A percentile compares a stretch with the other conserved stretches of the same genome.
These are phyloP conservation scores for Brassica nigra DNA, from an alignment of 345 rosid species.

Conservation along the genomic window DNA sequence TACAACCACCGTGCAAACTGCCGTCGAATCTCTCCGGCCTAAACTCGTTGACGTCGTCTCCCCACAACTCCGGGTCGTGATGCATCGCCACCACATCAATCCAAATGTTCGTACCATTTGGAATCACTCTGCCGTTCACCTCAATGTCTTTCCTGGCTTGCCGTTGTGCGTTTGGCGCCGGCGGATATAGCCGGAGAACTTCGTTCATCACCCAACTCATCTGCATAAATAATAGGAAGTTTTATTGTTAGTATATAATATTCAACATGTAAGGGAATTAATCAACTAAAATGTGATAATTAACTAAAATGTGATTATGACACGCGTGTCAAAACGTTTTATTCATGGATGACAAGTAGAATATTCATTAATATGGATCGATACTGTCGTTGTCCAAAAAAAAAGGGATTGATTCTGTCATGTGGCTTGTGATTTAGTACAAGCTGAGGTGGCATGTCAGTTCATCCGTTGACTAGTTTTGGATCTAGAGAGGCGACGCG, in stretches of 20 bases:
- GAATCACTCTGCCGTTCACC: conserved; percentile 53
- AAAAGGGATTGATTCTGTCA: not conserved
- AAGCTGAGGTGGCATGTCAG: not conserved
- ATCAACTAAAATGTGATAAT: not conserved
- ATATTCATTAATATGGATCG: not conserved
- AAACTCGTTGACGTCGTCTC: conserved; percentile 69
- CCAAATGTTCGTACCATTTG: conserved; percentile 80
- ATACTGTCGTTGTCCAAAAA: not conserved
- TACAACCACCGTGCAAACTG: conserved; percentile 74
- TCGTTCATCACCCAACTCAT: conserved; percentile 94
- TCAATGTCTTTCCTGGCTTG: conserved; percentile 67
- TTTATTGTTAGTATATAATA: not conserved
- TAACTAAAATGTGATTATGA: not conserved
- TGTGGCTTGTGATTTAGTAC: not conserved
- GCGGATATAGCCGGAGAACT: conserved; percentile 69
- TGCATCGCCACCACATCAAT: conserved; percentile 90
- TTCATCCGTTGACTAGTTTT: conserved; percentile 33
- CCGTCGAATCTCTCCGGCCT: conserved; percentile 82
- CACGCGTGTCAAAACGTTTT: conserved; percentile 24
- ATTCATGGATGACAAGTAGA: not conserved
- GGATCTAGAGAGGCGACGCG: conserved; percentile 15
- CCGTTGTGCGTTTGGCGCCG: conserved; percentile 84
- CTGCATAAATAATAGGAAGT: conserved; percentile 44
- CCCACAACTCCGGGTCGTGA: conserved; percentile 84
- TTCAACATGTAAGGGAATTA: not conserved